Conservation (phyloP, 164 flowering plant species). For the Piper longum region DNA sequence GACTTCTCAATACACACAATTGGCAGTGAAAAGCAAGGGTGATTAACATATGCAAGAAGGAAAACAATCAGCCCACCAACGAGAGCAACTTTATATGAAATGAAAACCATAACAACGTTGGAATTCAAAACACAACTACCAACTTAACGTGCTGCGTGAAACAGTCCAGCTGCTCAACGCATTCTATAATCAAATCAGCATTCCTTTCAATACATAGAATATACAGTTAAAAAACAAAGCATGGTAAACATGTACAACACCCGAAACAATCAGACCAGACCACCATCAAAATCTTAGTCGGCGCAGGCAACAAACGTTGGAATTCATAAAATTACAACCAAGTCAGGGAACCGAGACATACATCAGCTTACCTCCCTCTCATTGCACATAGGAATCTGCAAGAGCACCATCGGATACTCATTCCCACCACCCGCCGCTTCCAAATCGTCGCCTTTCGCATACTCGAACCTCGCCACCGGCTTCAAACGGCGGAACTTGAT, state of each 20-base stretch:
- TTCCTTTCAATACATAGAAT: neutral
- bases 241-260: neutral
- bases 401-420: constrained; percentile 78
- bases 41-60: too few species aligned
- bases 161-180: neutral
- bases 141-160: neutral
- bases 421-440: constrained; percentile 20
- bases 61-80: too few species aligned
- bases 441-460: constrained; percentile 8
- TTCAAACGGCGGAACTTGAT: constrained; percentile 55
- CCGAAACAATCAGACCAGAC: neutral
- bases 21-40: too few species aligned
- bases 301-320: neutral
- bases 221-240: too few species aligned
- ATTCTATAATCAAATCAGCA: too few species aligned
- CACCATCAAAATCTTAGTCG: neutral
- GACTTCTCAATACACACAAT: too few species aligned
- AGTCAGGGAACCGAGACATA: constrained; percentile 29
- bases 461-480: constrained; percentile 41
- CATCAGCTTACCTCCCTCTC: constrained; percentile 94
- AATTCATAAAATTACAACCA: neutral
- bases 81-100: too few species aligned
- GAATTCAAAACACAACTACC: neutral
- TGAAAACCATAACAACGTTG: too few species aligned
- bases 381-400: constrained; percentile 98